Conservation (phyloP, 768 basidiomycete genomes). For the Xerocomellus dryophilus region DNA sequence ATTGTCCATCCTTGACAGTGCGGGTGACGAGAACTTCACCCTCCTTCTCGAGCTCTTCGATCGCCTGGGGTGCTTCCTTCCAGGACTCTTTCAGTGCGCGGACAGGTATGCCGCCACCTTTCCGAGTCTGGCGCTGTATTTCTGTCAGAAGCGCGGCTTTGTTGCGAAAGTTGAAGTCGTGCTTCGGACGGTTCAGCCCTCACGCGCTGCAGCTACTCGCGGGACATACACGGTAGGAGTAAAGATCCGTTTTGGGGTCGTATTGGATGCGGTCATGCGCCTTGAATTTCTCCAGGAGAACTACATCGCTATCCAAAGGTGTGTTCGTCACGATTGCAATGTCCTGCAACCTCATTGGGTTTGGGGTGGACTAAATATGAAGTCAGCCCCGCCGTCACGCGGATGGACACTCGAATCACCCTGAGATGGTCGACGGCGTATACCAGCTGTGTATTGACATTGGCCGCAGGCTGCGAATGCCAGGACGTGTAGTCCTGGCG, state of each 20-base stretch:
- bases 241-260: constrained; percentile 82
- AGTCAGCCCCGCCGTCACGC: constrained; percentile 11
- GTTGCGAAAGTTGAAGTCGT: constrained; percentile 81
- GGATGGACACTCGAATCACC: constrained; percentile 37
- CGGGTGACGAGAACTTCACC: constrained; percentile 88
- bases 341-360: constrained; percentile 86
- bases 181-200: constrained; percentile 42
- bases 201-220: background rate
- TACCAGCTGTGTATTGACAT: constrained; percentile 84
- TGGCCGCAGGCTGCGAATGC: constrained; percentile 86
- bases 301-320: constrained; percentile 66
- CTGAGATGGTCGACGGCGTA: constrained; percentile 82
- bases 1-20: constrained; percentile 76
- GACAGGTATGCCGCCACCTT: constrained; percentile 82
- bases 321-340: constrained; percentile 78
- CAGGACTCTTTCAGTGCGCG: constrained; percentile 86
- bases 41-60: constrained; percentile 87
- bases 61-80: constrained; percentile 79
- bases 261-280: constrained; percentile 75
- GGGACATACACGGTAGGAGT: constrained; percentile 74
- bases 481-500: constrained; percentile 71
- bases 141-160: constrained; percentile 82
- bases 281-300: constrained; percentile 77
- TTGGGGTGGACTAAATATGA: constrained; percentile 51
- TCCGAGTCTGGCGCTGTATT: constrained; percentile 80